Evolutionary conservation across 2,329 filamentous ascomycete genomes (phyloP), one percentile per base, ranked within the genome.

Genomic region (Parastagonospora avenae): DNA sequence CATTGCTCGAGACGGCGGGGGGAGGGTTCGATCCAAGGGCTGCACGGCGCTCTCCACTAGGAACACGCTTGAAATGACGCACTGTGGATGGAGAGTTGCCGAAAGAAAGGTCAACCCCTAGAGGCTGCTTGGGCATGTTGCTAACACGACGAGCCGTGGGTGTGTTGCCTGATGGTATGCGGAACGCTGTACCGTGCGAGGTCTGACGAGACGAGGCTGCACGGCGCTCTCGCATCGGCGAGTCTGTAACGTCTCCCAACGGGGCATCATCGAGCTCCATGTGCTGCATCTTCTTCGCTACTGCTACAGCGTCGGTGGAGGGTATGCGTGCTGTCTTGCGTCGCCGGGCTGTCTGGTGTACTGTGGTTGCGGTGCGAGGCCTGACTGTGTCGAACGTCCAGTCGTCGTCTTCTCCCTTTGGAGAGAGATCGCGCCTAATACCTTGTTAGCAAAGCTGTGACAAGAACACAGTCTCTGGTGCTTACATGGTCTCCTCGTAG

Each of bases 381-480:
- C 90, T 94, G 68, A 97, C 86, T 0, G 93, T 97, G 67, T 97
- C 93, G 70, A 97, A 97, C 2, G 96, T 88, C 93, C 93, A 97
- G 58, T 90, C 92, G 57, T 96, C 91, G 12, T 90, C 81, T 4
- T 92, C 87, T 32, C 84, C 80, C 59, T 80, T 85, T 2, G 84
- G 81, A 2, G 83, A 81, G 46, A 95, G 83, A 8, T 84, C 87
- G 62, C 88, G 85, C 42, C 80, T 83, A 49, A 5, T 8, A 7
- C 24, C 11, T n/a, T 15, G 46, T 68, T 46, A 68, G 59, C 14
- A 28, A 2, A 38, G 19, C 16, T 10, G 63, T 30, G 4, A 15
- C 8, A 7, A 16, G 6, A 8, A 28, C n/a, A 9, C 7, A 37
- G 9, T 10, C 3, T 8, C 9, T 16, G 16, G 4, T 42, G 62